Percentiles rank a stretch among this genome's conserved stretches.
phyloP scores from a whole-genome alignment of 371 early-diverging fungal species.

The Mortierella sp. region DNA sequence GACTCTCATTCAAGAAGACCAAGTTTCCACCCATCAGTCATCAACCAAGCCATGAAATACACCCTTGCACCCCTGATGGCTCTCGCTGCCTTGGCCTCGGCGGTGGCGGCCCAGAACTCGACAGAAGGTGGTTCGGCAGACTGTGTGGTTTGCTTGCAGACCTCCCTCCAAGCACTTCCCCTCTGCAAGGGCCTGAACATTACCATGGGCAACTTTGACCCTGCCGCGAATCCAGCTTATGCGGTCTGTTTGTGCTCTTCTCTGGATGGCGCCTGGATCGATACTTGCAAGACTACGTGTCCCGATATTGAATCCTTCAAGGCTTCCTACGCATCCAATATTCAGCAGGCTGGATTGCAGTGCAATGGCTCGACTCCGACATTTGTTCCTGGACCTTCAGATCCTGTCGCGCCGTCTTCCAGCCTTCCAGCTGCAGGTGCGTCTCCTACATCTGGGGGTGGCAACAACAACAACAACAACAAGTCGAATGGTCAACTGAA shows the following conservation, averaged over 20 bases:
- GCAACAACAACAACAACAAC: too few relatives aligned
- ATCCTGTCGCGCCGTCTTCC: constrained; percentile 7
- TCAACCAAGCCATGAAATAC: constrained; percentile 8
- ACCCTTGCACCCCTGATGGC: background rate
- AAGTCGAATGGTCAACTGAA: background rate
- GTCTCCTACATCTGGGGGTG: constrained; percentile 5
- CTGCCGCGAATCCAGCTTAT: constrained; percentile 11
- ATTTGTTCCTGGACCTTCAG: constrained; percentile 14
- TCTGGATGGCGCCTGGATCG: constrained; percentile 37
- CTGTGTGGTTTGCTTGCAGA: constrained; percentile 27
- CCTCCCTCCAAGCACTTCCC: constrained; percentile 22
- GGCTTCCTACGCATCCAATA: constrained; percentile 1
- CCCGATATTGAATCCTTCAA: constrained; percentile 27
- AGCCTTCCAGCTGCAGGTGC: constrained; percentile 2
- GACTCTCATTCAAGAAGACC: too few relatives aligned
- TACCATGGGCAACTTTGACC: constrained; percentile 19
- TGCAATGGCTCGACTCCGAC: constrained; percentile 28
- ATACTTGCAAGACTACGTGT: constrained; percentile 8
- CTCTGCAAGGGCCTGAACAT: constrained; percentile 24
- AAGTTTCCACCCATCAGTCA: too few relatives aligned
- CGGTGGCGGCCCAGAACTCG: constrained; percentile 17
- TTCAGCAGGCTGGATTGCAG: constrained; percentile 9
- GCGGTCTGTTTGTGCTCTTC: constrained; percentile 38
- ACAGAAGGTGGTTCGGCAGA: background rate
- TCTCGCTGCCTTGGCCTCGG: constrained; percentile 8